These are phyloP conservation scores for Lactarius hatsudake DNA, from an alignment of 768 basidiomycete species.

Conservation along the genomic window DNA sequence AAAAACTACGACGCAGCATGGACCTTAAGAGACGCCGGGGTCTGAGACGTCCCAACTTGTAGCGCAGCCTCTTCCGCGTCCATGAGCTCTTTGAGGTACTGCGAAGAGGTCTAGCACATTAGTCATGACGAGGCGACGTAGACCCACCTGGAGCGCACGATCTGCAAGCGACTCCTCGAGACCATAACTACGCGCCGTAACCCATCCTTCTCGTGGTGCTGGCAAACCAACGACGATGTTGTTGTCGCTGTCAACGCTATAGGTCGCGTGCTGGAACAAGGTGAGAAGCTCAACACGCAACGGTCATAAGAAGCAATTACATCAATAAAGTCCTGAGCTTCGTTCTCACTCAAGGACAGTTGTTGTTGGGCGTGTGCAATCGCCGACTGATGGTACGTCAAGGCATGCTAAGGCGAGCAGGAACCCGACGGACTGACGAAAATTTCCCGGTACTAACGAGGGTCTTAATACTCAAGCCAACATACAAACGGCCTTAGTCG, in stretches of 20 bases:
- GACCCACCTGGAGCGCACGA: constrained; percentile 20
- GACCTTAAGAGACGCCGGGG: constrained; percentile 4
- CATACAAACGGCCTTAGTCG: neutral
- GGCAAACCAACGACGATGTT: constrained; percentile 25
- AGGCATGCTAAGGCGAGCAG: neutral
- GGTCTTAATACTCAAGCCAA: neutral
- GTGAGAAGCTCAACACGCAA: neutral
- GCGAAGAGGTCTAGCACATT: neutral
- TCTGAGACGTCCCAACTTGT: constrained; percentile 3
- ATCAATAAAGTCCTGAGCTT: constrained; percentile 28
- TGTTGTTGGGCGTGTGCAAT: constrained; percentile 23
- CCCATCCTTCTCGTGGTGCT: constrained; percentile 22
- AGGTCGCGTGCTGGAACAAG: constrained; percentile 22
- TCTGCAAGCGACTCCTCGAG: constrained; percentile 25
- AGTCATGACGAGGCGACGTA: neutral
- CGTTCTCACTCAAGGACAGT: constrained; percentile 19
- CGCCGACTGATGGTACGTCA: constrained; percentile 21
- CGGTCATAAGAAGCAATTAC: neutral
- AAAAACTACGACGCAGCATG: neutral
- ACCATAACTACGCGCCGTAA: constrained; percentile 20
- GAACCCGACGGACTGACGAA: constrained; percentile 11
- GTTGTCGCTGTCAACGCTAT: constrained; percentile 25
- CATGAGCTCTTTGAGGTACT: constrained; percentile 26
- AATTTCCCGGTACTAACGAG: constrained; percentile 22
- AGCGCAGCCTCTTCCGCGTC: constrained; percentile 16